Evolutionary conservation across 768 basidiomycete genomes (phyloP).

Genomic region (Exsudoporus frostii): DNA sequence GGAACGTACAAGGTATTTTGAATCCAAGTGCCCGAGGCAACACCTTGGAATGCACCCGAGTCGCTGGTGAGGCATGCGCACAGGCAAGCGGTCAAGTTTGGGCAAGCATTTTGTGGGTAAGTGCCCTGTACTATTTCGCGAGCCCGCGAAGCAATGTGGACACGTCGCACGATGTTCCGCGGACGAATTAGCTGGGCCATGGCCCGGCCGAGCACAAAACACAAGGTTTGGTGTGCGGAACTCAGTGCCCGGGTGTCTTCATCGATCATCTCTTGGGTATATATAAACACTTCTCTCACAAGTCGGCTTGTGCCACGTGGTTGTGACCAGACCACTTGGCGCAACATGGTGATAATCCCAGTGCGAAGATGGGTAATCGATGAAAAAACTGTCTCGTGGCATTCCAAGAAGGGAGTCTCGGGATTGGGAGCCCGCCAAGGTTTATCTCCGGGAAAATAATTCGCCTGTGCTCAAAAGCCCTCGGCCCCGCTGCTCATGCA

Average conservation of each 20-base stretch:
- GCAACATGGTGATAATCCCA: conserved; percentile 2
- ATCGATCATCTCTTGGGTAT: not conserved
- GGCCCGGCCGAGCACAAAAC: not conserved
- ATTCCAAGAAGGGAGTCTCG: not conserved
- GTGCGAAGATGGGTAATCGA: conserved; percentile 1
- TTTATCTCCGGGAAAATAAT: not conserved
- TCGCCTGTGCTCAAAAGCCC: not conserved
- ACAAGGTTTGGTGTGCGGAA: not conserved
- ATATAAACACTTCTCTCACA: not conserved
- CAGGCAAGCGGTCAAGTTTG: not conserved
- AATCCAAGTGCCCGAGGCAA: not conserved
- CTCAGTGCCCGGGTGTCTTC: not conserved
- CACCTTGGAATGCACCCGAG: not conserved
- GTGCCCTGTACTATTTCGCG: not conserved
- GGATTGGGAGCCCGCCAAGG: not conserved
- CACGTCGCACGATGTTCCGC: conserved; percentile 2
- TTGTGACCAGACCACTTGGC: not conserved
- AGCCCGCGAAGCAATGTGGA: not conserved
- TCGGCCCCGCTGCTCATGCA: not conserved
- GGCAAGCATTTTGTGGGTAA: not conserved
- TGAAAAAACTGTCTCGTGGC: not conserved
- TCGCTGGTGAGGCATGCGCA: not conserved
- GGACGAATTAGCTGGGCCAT: not conserved
- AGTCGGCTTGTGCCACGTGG: not conserved
- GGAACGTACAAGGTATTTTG: not conserved